Base-by-base conservation (phyloP, 2,329 filamentous ascomycete genomes). In the Diaporthe sp. region DNA sequence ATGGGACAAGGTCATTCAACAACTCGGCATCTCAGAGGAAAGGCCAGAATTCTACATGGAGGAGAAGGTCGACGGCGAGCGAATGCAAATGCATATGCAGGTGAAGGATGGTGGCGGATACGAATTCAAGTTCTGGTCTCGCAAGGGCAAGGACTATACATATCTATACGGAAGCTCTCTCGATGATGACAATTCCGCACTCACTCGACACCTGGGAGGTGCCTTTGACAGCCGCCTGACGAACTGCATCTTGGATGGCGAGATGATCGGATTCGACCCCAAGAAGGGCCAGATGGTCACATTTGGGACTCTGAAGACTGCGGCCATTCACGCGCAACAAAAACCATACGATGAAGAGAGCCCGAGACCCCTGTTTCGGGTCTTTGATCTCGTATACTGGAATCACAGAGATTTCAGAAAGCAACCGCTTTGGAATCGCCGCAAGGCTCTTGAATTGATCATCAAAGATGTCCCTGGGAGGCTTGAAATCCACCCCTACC, bases 201-300 rank as follows among this genome's bases (percentile, higher is more conserved):
- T 98, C 71, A 98, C 96, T 0, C 90, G 95, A 46, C 93, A 98
- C 82, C 87, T 98, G 28, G 91, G 91, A 71, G 88, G 91, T 55
- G 95, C 95, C 0, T 98, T 99, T 82, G 88, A 92, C 2, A 86
- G 91, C 0, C 92, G 93, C 2, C 95, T 98, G 0, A 89, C 93
- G 22, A 98, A 94, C 81, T 89, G 98, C 78, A 98, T 99, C 68
- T 88, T 99, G 0, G 97, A 99, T 80, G 97, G 97, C 13, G 97
- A 99, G 83, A 99, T 99, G 97, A 95, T 99, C 75, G 98, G 96
- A 0, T 99, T 97, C 97, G 95, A 98, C 81, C 94, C 95, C 76
- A 91, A 93, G 60, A 88, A 94, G 68, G 94, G 98, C 84, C 94
- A 94, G 73, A 94, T 97, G 71, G 93, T 98, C 22, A 92, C 94